phyloP scores from a whole-genome alignment of 495 filamentous ascomycete species.

The Penicillium steckii region DNA sequence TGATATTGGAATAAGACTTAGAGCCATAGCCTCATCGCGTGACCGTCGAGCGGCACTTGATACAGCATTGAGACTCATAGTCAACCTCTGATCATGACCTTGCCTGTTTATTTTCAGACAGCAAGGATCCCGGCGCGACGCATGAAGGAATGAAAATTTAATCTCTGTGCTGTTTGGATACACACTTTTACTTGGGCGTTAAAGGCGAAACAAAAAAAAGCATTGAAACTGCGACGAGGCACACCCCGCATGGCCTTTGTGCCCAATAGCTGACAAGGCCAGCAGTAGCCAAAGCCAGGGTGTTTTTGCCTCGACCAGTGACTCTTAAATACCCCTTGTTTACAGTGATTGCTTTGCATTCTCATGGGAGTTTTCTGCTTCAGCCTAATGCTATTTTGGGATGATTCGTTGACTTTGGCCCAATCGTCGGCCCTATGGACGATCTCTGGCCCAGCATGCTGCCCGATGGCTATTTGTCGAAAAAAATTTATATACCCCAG shows the following conservation, averaged over 20 bases:
- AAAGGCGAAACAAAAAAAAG: not conserved
- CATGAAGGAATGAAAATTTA: not conserved
- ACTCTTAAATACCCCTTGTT: slow-evolving; percentile 5
- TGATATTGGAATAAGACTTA: not conserved
- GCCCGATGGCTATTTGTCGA: slow-evolving; percentile 22
- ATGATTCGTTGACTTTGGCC: slow-evolving; percentile 21
- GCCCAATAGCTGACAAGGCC: slow-evolving; percentile 13
- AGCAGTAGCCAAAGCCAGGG: slow-evolving; percentile 2
- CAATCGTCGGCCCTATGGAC: slow-evolving; percentile 29
- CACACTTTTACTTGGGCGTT: not conserved
- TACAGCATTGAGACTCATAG: slow-evolving; percentile 1
- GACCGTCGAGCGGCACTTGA: slow-evolving; percentile 1
- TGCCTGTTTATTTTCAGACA: slow-evolving; percentile 4
- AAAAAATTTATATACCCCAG: slow-evolving; percentile 25
- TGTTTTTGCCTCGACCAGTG: not conserved
- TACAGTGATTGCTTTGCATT: slow-evolving; percentile 4
- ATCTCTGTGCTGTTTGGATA: not conserved
- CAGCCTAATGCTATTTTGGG: slow-evolving; percentile 25
- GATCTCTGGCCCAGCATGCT: slow-evolving; percentile 16
- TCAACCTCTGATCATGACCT: slow-evolving; percentile 1
- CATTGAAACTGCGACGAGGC: not conserved
- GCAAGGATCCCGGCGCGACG: not conserved
- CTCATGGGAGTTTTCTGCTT: slow-evolving; percentile 10
- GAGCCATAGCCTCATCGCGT: not conserved
- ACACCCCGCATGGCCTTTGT: slow-evolving; percentile 2